Base-by-base conservation (phyloP, 257 asterid species). In the Cordia subcordata region DNA sequence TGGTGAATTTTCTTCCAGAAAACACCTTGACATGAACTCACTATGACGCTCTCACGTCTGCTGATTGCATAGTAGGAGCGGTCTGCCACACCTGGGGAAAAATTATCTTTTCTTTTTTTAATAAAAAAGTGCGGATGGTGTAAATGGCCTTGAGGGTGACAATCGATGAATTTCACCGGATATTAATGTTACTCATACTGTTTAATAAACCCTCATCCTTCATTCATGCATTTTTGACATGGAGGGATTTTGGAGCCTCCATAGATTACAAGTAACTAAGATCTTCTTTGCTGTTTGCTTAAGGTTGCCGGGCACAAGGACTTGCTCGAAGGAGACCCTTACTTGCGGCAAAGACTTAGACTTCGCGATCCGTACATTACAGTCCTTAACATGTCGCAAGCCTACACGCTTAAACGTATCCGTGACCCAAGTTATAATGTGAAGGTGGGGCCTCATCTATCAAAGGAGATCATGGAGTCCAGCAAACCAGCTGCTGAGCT, bases 241-340 rank as follows among this genome's bases (percentile, higher is more conserved):
- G 35, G 35, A 23, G 39, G 17, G 40, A 12, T 8, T 44, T 14
- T 16, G 16, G 23, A 23, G 16, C 42, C 49, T 56, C 16, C 20
- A 39, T 38, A 49, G 22, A 5, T 8, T 0, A 39, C 27, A 9
- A 38, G 32, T 23, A 49, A 57, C 33, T 40, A 38, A 17, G 18
- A 16, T 40, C 19, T 46, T 57, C 15, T 21, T 58, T 33, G 12
- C 13, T 58, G 17, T 49, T 20, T 55, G 38, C 8, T 40, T 40
- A 71, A 90, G 97, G 90, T 90, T 69, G 97, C 96, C 37, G 90
- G 96, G 27, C 97, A 90, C 73, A 82, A 78, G 69, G 95, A 79
- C 38, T 84, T 75, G 17, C 85, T 90, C n/a, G 93, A 85, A 73
- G 97, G 96, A 11, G 90, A 90, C 65, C 97, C 97, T n/a, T 90